Base-by-base conservation (phyloP, 2,329 filamentous ascomycete species). In the Phoma sp. region DNA sequence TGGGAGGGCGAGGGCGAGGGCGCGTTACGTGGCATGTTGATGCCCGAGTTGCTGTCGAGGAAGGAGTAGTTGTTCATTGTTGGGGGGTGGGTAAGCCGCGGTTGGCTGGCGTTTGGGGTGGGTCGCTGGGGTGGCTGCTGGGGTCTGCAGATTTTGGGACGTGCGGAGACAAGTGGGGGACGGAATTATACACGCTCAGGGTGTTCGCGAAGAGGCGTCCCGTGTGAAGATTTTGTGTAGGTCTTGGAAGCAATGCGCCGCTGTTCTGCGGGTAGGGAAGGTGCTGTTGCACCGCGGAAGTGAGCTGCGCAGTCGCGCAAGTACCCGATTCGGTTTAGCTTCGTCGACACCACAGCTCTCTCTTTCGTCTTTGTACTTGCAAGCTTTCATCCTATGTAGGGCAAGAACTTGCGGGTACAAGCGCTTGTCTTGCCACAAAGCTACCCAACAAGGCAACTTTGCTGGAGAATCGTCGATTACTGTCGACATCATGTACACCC, bases 51-150 rank as follows among this genome's bases (percentile, higher is more conserved):
- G 39, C 60, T 64, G 57, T 70, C 68, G 51, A 75, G 68, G 59
- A 75, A 74, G 40, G 71, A 70, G 66, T 70, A 73, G 62, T 70
- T 74, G 61, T 71, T 74, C 72, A 74, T 74, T 25, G 49, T 52
- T 58, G 35, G 30, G 22, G 23, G 32, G 7, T 13, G 10, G 32
- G 32, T 13, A 11, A 13, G 32, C 32, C 18, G 18, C 18, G 18
- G 18, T 18, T 18, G 24, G 25, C 24, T 36, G 36, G 29, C 48
- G 41, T 41, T 43, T 39, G 45, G 41, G 38, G 57, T 47, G 42
- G 35, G 45, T 46, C 51, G 18, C 18, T 18, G 18, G 18, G 18
- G 18, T 51, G 46, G 58, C 43, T 54, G 52, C 52, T 24, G 51
- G 39, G 27, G 35, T 37, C 10, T 23, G 30, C 18, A 18, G 18